Conservation (phyloP, 2,329 filamentous ascomycete species). For the Ophiostoma populinum region DNA sequence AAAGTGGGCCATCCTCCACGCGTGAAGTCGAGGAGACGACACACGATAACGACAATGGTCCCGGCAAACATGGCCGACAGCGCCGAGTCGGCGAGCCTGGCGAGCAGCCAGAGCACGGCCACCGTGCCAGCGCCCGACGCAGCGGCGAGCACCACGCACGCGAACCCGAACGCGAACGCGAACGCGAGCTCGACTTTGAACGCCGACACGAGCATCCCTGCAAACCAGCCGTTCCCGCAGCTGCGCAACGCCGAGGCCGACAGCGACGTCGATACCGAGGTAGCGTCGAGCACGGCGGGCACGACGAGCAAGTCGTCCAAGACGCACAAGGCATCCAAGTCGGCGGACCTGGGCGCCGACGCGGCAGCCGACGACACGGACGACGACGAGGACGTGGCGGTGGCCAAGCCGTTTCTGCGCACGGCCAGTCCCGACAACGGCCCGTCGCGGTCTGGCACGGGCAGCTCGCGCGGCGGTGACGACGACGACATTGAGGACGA, state of each 20-base stretch:
- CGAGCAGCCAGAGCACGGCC: constrained; percentile 10
- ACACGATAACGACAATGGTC: constrained; percentile 6
- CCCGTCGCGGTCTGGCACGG: constrained; percentile 13
- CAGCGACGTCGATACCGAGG: constrained; percentile 8
- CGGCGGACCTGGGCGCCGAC: constrained; percentile 1
- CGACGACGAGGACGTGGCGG: constrained; percentile 39
- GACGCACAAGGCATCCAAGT: constrained; percentile 11
- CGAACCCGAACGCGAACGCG: background rate
- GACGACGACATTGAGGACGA: constrained; percentile 13
- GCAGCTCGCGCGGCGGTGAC: constrained; percentile 6
- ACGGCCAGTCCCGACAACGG: constrained; percentile 31
- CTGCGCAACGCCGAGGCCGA: constrained; percentile 22
- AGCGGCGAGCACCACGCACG: background rate
- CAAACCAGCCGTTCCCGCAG: constrained; percentile 19
- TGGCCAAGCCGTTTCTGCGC: constrained; percentile 39
- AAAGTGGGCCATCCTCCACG: too few species aligned
- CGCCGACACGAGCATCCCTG: constrained; percentile 15
- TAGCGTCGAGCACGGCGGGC: background rate
- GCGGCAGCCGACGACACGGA: constrained; percentile 24
- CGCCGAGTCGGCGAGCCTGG: constrained; percentile 9
- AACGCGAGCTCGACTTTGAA: too few species aligned
- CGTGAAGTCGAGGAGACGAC: too few species aligned
- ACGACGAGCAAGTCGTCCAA: constrained; percentile 1
- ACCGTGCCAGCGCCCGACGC: constrained; percentile 4
- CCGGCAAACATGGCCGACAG: constrained; percentile 4